A percentile compares a stretch with the other conserved stretches of the same genome.
These are phyloP conservation scores for Pseudotsuga menziesii DNA, from an alignment of 75 land plant species.

Conservation along the genomic window DNA sequence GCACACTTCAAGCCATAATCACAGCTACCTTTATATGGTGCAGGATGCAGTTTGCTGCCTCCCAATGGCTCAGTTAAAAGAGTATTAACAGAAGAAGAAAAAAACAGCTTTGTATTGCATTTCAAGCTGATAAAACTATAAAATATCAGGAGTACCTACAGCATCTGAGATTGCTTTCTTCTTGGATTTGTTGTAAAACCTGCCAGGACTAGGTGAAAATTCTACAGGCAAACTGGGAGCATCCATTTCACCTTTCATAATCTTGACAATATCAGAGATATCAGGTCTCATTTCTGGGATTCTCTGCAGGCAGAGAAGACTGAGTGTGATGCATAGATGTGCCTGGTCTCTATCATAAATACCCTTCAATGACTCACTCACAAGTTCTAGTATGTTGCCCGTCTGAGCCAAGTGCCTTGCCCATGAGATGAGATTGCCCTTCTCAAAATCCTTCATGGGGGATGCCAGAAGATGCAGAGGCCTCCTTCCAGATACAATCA, in stretches of 20 bases:
- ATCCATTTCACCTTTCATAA: conserved; percentile 70
- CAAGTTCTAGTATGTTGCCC: conserved; percentile 62
- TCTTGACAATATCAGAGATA: conserved; percentile 61
- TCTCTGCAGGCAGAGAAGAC: conserved; percentile 67
- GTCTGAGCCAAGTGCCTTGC: conserved; percentile 58
- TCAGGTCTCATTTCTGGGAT: conserved; percentile 74
- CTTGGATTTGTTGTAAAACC: conserved; percentile 34
- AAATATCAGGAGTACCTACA: conserved; percentile 5
- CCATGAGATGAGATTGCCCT: conserved; percentile 81
- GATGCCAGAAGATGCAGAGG: conserved; percentile 71
- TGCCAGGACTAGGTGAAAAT: conserved; percentile 69
- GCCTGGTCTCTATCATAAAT: conserved; percentile 61
- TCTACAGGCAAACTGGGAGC: conserved; percentile 56
- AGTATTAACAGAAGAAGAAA: too few relatives aligned
- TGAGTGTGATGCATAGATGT: conserved; percentile 58
- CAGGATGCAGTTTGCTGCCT: too few relatives aligned
- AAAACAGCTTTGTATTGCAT: background rate
- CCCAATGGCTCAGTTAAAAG: too few relatives aligned
- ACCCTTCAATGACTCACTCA: conserved; percentile 55
- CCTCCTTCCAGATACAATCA: conserved; percentile 75
- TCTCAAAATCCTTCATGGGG: conserved; percentile 83
- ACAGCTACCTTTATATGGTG: too few relatives aligned
- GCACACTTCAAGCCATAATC: too few relatives aligned
- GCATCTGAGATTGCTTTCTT: conserved; percentile 18
- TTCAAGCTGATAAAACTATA: background rate